phyloP scores from a whole-genome alignment of 176 grass and related monocot species.

The Triticum timopheevii region DNA sequence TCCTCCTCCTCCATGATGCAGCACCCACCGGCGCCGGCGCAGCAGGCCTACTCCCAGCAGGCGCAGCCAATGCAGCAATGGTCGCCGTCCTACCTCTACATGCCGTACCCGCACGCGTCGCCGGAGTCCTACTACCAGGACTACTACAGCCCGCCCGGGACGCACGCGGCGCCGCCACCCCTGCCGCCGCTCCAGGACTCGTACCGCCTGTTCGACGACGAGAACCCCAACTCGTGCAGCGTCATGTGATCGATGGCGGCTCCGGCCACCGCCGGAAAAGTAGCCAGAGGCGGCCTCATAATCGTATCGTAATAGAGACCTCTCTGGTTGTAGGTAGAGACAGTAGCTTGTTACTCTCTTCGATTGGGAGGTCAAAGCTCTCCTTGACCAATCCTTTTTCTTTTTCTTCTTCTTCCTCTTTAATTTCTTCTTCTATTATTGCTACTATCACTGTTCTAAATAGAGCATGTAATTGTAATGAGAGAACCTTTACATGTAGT shows the following conservation, averaged over 20 bases:
- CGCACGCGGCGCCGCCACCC: slow-evolving; percentile 26
- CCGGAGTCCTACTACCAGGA: slow-evolving; percentile 42
- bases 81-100: slow-evolving; percentile 50
- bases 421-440: background rate
- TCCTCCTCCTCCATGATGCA: background rate
- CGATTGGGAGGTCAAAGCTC: slow-evolving; percentile 44
- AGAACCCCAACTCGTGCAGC: slow-evolving; percentile 74
- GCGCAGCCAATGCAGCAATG: slow-evolving; percentile 32
- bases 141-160: slow-evolving; percentile 47
- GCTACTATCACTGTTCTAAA: slow-evolving; percentile 33
- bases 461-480: slow-evolving; percentile 54
- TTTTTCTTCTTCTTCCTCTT: background rate
- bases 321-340: slow-evolving; percentile 27
- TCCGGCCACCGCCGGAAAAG: slow-evolving; percentile 12
- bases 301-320: slow-evolving; percentile 10
- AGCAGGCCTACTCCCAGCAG: slow-evolving; percentile 12
- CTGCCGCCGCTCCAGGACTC: slow-evolving; percentile 38
- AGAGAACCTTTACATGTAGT: background rate
- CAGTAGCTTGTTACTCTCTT: slow-evolving; percentile 40
- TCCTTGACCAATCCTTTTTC: slow-evolving; percentile 35
- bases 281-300: slow-evolving; percentile 36
- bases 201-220: slow-evolving; percentile 71
- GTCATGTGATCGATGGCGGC: slow-evolving; percentile 51
- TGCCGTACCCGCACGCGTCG: slow-evolving; percentile 33
- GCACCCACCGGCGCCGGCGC: background rate